Base-by-base conservation (phyloP, 208 protist genomes). In the Trypanosoma melophagium region DNA sequence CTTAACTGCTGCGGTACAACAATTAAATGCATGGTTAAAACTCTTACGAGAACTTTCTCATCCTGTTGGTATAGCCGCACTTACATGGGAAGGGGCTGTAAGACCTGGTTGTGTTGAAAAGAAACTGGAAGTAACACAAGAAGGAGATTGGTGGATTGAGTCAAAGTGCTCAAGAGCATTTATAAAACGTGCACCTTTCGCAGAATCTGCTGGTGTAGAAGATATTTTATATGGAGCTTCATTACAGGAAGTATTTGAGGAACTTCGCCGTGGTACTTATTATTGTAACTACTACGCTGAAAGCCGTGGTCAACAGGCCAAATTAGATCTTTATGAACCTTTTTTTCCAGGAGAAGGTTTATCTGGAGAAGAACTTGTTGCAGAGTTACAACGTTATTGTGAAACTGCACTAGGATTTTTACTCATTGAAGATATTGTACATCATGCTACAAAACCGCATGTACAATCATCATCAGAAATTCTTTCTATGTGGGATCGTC, bases 361-460 rank as follows among this genome's bases (percentile, higher is more conserved):
- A 38, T 22, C 66, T 28, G 71, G 66, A 16, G 50, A 76, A 41
- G 74, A 78, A 49, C 60, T 84, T 57, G 81, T 91, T 25, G 63
- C 28, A 4, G 77, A 76, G 21, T 92, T 94, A 49, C 69, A 76
- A 60, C 54, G 62, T 19, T 93, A 83, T 70, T 94, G 82, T 65
- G 76, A 71, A 12, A 86, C 75, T 7, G 84, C 81, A 10, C 70
- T 96, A 24, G 91, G 91, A 22, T 94, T 94, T 74, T 80, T 94
- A 25, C 66, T 96, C 12, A 86, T 93, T 42, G 87, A 96, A 77
- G 88, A 96, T 60, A 69, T 93, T 24, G 86, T 93, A 31, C 83
- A 87, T 71, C 74, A 81, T 67, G 80, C 81, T 55, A 94, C 88
- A n/a, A 79, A 80, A 19, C 91, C 88, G 14, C 87, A 91, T 74